Conservation (phyloP, 2,329 filamentous ascomycete genomes). For the Hypoxylon sp. region DNA sequence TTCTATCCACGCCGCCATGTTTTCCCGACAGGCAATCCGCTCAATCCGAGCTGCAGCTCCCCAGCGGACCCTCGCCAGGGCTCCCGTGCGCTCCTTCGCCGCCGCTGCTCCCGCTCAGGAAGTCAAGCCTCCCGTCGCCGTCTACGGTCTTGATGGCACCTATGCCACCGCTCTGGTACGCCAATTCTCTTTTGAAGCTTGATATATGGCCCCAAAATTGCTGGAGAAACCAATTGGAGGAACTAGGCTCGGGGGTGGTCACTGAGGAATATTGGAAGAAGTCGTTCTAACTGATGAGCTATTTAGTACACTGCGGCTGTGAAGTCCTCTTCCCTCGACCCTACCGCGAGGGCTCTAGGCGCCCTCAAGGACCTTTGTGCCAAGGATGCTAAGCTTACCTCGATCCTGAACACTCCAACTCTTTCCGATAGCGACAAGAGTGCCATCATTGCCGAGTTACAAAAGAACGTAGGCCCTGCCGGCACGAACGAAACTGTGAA, state of each 20-base stretch:
- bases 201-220: neutral
- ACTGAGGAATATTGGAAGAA: slow-evolving; percentile 14
- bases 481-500: slow-evolving; percentile 85
- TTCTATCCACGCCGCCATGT: slow-evolving; percentile 61
- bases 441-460: slow-evolving; percentile 87
- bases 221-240: slow-evolving; percentile 29
- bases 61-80: slow-evolving; percentile 70
- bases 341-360: slow-evolving; percentile 84
- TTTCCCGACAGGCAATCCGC: slow-evolving; percentile 73
- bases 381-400: slow-evolving; percentile 84
- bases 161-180: slow-evolving; percentile 99
- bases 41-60: slow-evolving; percentile 71
- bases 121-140: slow-evolving; percentile 86
- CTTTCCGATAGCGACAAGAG: slow-evolving; percentile 85
- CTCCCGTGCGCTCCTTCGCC: slow-evolving; percentile 83
- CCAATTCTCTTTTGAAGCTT: slow-evolving; percentile 42
- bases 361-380: slow-evolving; percentile 79
- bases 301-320: slow-evolving; percentile 94
- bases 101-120: slow-evolving; percentile 74
- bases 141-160: slow-evolving; percentile 97
- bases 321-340: slow-evolving; percentile 89
- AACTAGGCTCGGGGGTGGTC: slow-evolving; percentile 11
- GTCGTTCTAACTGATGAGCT: slow-evolving; percentile 56
- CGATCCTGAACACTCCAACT: slow-evolving; percentile 84
- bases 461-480: slow-evolving; percentile 80